Base-by-base conservation (phyloP, 2,329 filamentous ascomycete genomes). In the Elsinoe arachidis region DNA sequence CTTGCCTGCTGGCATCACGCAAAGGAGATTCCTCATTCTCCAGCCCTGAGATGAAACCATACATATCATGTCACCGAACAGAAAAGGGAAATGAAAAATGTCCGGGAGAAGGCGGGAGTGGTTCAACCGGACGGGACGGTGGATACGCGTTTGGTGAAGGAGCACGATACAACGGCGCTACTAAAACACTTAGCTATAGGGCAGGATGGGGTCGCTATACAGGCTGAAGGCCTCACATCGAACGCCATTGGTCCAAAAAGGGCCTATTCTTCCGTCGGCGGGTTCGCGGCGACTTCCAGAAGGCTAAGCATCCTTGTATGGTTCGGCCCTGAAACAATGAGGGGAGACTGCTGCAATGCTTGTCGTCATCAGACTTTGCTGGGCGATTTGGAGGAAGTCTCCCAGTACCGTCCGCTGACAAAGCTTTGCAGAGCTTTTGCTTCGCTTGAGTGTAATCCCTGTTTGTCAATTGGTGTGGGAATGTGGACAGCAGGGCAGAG, bases 251-350 rank as follows among this genome's bases (percentile, higher is more conserved):
- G 49, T 26, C 49, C 34, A 12, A n/a, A 34, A 53, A 12, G n/a
- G 33, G 21, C 33, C 26, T 34, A 21, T 38, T 53, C 33, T 39
- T 34, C 49, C 33, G 26, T 9, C 6, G 15, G 12, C 34, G 30
- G 38, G 30, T n/a, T 7, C 23, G 15, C 14, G 49, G 35, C 49
- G 19, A 38, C 38, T 53, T 39, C 49, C 49, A 53, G 49, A 53
- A 53, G 15, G 7, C 49, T 12, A 30, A 30, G 26, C 5, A 30
- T 30, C 26, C 26, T 30, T 30, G 26, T 30, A 30, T 30, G 26
- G 26, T 30, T 30, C 26, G 34, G 34, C 49, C 49, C 49, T 53
- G 49, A 53, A 53, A 53, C 49, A 39, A 53, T 53, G 33, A 53
- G 49, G 26, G 49, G 49, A 26, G 30, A 14, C 26, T 35, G 17